Percentiles rank a stretch among this genome's conserved stretches.
These are phyloP conservation scores for Amanita rimosa DNA, from an alignment of 768 basidiomycete species.

Conservation along the genomic window DNA sequence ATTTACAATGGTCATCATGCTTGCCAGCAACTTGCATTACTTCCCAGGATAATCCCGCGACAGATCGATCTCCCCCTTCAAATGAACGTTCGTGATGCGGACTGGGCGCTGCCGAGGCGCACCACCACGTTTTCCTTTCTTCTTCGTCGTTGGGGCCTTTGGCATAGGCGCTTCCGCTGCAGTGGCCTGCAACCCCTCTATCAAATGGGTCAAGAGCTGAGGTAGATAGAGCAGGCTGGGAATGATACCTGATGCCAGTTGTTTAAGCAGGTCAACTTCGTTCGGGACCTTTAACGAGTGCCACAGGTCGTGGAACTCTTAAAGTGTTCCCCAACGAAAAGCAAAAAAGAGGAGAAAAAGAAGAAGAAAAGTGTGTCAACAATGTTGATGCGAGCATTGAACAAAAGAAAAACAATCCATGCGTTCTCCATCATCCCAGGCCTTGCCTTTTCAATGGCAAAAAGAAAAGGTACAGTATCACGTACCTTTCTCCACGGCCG, in stretches of 20 bases:
- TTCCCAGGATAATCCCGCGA: constrained; percentile 54
- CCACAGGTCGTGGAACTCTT: constrained; percentile 90
- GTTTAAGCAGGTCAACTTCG: constrained; percentile 70
- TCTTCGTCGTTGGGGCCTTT: constrained; percentile 43
- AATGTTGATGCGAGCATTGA: not conserved
- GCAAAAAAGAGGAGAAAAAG: not conserved
- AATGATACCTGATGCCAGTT: constrained; percentile 56
- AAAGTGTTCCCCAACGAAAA: constrained; percentile 6
- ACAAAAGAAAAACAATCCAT: not conserved
- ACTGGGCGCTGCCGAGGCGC: constrained; percentile 65
- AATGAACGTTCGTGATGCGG: constrained; percentile 82
- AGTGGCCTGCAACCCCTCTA: constrained; percentile 77
- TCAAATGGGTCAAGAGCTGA: constrained; percentile 7
- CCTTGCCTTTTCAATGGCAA: not conserved
- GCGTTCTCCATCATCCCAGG: not conserved
- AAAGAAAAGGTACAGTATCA: not conserved
- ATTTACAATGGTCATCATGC: not conserved
- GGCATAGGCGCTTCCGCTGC: constrained; percentile 49
- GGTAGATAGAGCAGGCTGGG: not conserved
- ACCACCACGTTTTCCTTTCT: constrained; percentile 76
- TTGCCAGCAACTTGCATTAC: constrained; percentile 8
- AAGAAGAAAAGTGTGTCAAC: not conserved
- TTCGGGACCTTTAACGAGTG: constrained; percentile 76
- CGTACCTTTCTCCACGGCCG: constrained; percentile 71
- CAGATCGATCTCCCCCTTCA: constrained; percentile 80